These are phyloP conservation scores for Colletotrichum shisoi DNA, from an alignment of 2,329 filamentous ascomycete genomes.

Conservation along the genomic window DNA sequence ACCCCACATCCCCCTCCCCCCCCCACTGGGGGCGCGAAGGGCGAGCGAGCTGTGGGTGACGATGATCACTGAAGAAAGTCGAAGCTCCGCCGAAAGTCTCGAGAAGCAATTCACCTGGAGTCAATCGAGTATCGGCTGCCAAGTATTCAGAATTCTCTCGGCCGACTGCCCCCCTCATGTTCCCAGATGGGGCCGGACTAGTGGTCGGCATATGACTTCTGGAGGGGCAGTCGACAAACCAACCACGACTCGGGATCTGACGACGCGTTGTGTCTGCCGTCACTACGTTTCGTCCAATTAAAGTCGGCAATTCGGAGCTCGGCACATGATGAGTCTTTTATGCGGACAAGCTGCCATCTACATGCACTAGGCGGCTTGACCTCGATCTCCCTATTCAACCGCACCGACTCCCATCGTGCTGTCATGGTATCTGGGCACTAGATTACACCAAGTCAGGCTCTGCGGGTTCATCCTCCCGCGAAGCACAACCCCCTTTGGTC, in stretches of 20 bases:
- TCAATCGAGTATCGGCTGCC: background rate
- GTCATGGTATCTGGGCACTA: background rate
- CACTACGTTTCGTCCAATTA: constrained; percentile 4
- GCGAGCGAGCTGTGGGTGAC: constrained; percentile 13
- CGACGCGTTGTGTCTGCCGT: background rate
- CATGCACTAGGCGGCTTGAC: constrained; percentile 4
- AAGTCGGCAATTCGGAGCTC: background rate
- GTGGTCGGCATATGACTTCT: background rate
- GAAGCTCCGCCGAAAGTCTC: constrained; percentile 13
- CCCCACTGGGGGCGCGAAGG: constrained; percentile 9
- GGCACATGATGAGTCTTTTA: constrained; percentile 32
- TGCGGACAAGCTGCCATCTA: constrained; percentile 22
- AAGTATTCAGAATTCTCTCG: background rate
- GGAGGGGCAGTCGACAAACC: background rate
- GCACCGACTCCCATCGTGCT: background rate
- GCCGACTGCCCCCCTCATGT: background rate
- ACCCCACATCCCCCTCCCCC: constrained; percentile 21
- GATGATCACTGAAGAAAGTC: constrained; percentile 23
- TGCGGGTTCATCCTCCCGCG: background rate
- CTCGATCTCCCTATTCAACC: background rate
- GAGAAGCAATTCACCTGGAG: background rate
- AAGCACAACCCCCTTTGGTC: background rate
- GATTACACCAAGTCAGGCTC: background rate
- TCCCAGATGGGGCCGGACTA: background rate
- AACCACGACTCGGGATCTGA: background rate